Percentiles rank a stretch among this genome's conserved stretches.
phyloP scores from a whole-genome alignment of 2,329 filamentous ascomycete genomes.

The Diaporthe destruens region DNA sequence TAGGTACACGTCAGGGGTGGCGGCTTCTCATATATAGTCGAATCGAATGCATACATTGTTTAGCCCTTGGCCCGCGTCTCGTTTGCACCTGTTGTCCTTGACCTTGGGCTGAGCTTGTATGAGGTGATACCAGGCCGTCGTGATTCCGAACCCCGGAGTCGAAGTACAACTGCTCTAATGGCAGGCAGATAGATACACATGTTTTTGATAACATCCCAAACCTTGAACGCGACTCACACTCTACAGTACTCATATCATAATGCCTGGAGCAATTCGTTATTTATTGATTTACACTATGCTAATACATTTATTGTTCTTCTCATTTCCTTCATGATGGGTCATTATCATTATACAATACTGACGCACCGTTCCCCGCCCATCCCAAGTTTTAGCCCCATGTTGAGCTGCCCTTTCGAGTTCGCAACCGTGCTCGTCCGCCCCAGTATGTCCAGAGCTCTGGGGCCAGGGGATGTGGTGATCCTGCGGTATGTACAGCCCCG shows the following conservation, averaged over 20 bases:
- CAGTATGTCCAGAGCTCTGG: not conserved
- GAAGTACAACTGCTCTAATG: not conserved
- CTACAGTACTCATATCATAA: no score
- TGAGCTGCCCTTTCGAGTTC: not conserved
- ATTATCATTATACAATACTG: slow-evolving; percentile 41
- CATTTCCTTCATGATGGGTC: slow-evolving; percentile 31
- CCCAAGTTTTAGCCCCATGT: not conserved
- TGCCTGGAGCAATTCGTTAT: not conserved
- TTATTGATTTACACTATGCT: slow-evolving; percentile 7
- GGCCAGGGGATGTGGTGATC: not conserved
- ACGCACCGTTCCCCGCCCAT: slow-evolving; percentile 27
- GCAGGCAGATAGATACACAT: no score
- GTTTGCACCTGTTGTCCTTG: not conserved
- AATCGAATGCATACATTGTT: slow-evolving; percentile 34
- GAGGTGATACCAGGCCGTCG: not conserved
- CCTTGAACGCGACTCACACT: not conserved
- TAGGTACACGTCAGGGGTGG: slow-evolving; percentile 34
- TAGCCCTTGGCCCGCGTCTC: not conserved
- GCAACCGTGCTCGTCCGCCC: not conserved
- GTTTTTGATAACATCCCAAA: not conserved
- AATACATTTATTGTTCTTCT: slow-evolving; percentile 2
- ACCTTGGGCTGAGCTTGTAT: not conserved
- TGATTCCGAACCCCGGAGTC: not conserved
- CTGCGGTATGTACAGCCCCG: slow-evolving; percentile 8
- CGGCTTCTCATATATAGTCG: slow-evolving; percentile 29